Evolutionary conservation across 1,284 basidiomycete genomes (phyloP), one percentile per base, ranked within the genome.

Genomic region (Trametes hirsuta): DNA sequence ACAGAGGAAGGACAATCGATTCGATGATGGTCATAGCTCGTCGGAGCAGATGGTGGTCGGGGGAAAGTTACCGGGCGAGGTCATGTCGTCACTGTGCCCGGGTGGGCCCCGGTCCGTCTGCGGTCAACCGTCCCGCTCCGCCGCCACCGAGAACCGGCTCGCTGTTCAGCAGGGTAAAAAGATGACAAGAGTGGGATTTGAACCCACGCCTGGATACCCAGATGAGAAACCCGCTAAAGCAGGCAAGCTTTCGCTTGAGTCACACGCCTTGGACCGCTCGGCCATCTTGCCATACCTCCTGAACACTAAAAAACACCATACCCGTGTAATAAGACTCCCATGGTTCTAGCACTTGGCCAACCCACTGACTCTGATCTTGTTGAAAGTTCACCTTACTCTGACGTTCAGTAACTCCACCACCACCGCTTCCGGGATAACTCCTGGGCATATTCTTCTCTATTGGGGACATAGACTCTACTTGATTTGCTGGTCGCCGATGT

Each of bases 211-310:
- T 62, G 61, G 61, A 62, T 62, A 62, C 61, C 61, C 61, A 62
- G 61, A 62, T 62, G 61, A 62, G 61, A 62, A 62, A 62, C 61
- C 61, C 61, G 61, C 61, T 45, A 15, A 39, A 45, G 61, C 61
- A 59, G 61, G 61, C 61, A 62, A 62, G 61, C 61, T 62, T 59
- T 59, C 61, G 61, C 61, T 62, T 62, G 61, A 62, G 61, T 62
- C 61, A 62, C 61, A 62, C 61, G 61, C 61, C 61, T 62, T 62
- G 61, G 61, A 62, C 61, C 61, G 61, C 61, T 62, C 61, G 61
- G 61, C 61, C 61, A 62, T 62, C 61, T 62, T 62, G 61, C 61
- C 61, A 55, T 30, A 30, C 12, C 25, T 34, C 3, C 18, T 40
- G 10, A 12, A 18, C n/a, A 14, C 39, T 40, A 14, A 14, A 12